A percentile compares a stretch with the other conserved stretches of the same genome.
Conservation (phyloP, 305 asterid genomes). For the Stenogyne calaminthoides region DNA sequence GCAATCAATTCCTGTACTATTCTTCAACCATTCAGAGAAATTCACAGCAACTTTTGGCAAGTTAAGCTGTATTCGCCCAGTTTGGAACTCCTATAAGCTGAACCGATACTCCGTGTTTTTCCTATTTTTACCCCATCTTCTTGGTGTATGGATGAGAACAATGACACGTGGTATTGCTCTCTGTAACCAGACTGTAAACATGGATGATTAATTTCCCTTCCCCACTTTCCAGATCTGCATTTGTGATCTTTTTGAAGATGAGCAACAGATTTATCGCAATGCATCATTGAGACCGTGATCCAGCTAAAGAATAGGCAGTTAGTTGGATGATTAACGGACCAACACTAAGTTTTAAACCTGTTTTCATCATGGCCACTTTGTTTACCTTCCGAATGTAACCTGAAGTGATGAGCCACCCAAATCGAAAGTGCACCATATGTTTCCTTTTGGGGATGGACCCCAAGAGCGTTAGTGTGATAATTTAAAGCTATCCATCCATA, state of each 20-base stretch:
- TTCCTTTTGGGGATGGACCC: constrained; percentile 52
- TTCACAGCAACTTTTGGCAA: constrained; percentile 66
- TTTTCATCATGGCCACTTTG: constrained; percentile 34
- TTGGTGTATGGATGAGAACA: constrained; percentile 42
- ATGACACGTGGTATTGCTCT: constrained; percentile 49
- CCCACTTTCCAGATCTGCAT: constrained; percentile 42
- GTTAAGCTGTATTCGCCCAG: constrained; percentile 66
- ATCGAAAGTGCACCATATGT: constrained; percentile 64
- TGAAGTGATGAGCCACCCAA: constrained; percentile 68
- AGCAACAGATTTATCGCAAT: constrained; percentile 60
- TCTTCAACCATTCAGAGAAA: constrained; percentile 65
- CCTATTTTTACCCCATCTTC: constrained; percentile 44
- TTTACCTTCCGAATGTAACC: constrained; percentile 58
- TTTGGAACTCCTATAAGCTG: constrained; percentile 61
- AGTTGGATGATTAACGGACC: constrained; percentile 56
- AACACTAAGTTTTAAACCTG: constrained; percentile 51
- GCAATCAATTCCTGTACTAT: constrained; percentile 49
- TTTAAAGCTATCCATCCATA: constrained; percentile 69
- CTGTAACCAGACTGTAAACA: constrained; percentile 69
- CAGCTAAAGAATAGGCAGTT: constrained; percentile 61
- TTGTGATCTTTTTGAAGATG: constrained; percentile 43
- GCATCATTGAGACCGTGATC: constrained; percentile 71
- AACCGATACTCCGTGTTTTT: constrained; percentile 47
- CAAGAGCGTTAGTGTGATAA: constrained; percentile 50
- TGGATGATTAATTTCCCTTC: constrained; percentile 53